phyloP scores from a whole-genome alignment of 768 basidiomycete species.

The Pulveroboletus sp. region DNA sequence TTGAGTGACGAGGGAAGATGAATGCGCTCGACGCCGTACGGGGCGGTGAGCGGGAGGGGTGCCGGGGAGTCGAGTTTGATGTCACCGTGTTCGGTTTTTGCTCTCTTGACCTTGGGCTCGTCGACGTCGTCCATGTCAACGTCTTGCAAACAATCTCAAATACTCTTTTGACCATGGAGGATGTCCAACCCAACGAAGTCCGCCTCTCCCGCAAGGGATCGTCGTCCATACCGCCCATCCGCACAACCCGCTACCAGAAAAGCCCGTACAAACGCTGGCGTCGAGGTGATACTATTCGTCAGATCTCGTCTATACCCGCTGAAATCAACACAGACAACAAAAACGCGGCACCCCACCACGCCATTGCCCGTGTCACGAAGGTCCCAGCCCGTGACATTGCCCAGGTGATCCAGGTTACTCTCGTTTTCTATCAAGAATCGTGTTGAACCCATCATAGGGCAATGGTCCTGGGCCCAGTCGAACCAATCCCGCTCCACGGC shows the following conservation, averaged over 20 bases:
- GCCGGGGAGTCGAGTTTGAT: constrained; percentile 1
- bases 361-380: not conserved
- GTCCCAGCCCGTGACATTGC: not conserved
- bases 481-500: not conserved
- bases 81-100: constrained; percentile 17
- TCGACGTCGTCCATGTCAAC: constrained; percentile 15
- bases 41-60: constrained; percentile 19
- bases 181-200: constrained; percentile 39
- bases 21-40: constrained; percentile 30
- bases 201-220: constrained; percentile 35
- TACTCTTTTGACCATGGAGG: constrained; percentile 27
- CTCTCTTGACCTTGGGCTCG: constrained; percentile 15
- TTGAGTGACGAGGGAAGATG: constrained; percentile 10
- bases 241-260: not conserved
- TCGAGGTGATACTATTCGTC: constrained; percentile 5
- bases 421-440: not conserved
- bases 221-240: constrained; percentile 27
- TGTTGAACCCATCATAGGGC: constrained; percentile 13
- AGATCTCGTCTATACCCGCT: not conserved
- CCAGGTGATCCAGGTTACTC: constrained; percentile 10
- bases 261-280: constrained; percentile 15
- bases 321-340: constrained; percentile 3
- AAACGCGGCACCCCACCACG: not conserved
- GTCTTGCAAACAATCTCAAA: constrained; percentile 25
- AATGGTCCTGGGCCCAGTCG: constrained; percentile 5